Evolutionary conservation across 1,284 basidiomycete species (phyloP).

Genomic region (Vanrija sp.): DNA sequence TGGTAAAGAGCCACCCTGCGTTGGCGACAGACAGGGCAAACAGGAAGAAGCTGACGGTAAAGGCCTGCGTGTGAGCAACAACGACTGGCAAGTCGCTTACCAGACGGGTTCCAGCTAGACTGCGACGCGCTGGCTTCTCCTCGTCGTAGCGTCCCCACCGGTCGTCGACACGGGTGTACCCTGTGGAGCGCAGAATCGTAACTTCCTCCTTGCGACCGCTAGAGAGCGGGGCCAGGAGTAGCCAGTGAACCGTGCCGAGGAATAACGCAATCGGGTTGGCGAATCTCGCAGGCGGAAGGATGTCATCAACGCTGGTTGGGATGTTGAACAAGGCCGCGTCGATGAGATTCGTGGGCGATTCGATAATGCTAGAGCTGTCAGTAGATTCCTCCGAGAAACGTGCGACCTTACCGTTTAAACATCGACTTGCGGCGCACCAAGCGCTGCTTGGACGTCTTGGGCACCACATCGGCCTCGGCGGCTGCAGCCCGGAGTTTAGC

Average conservation of each 20-base stretch:
- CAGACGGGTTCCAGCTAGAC: constrained; percentile 25
- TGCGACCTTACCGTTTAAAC: constrained; percentile 30
- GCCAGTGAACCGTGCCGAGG: constrained; percentile 35
- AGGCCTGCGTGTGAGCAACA: constrained; percentile 21
- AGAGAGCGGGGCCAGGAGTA: constrained; percentile 34
- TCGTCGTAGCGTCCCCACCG: constrained; percentile 38
- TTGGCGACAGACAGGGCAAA: constrained; percentile 32
- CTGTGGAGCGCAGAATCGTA: background rate
- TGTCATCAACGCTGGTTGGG: constrained; percentile 29
- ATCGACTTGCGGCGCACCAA: constrained; percentile 36
- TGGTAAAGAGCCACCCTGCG: constrained; percentile 40
- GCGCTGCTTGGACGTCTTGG: constrained; percentile 22
- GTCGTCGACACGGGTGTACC: constrained; percentile 19
- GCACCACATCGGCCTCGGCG: background rate
- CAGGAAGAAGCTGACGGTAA: constrained; percentile 27
- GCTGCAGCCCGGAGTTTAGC: too few species aligned
- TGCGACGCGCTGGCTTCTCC: constrained; percentile 7
- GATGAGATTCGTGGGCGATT: constrained; percentile 22
- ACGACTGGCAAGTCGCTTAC: constrained; percentile 19
- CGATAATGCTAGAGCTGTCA: constrained; percentile 20
- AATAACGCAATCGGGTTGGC: constrained; percentile 38
- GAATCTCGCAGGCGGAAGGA: constrained; percentile 32
- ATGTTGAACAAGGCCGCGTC: constrained; percentile 27
- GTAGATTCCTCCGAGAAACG: background rate
- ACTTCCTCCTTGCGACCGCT: constrained; percentile 10